A percentile compares a stretch with the other conserved stretches of the same genome.
Evolutionary conservation across 148 eudicot genomes (phyloP).

Genomic region (Agrostemma githago): DNA sequence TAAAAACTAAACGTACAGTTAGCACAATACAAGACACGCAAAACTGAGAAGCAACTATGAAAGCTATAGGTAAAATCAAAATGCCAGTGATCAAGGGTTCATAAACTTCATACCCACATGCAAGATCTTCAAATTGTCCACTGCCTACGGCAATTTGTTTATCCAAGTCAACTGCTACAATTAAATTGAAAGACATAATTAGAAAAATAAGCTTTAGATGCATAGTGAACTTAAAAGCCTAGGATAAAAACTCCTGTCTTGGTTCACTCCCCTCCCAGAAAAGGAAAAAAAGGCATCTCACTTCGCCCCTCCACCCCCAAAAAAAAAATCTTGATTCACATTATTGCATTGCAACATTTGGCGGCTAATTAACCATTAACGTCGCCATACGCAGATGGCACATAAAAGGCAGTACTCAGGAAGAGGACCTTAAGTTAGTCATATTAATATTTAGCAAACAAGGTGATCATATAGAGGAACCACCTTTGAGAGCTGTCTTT

Average conservation of each 20-base stretch:
- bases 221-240: not conserved
- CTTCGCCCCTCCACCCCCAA: too few species aligned
- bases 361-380: too few species aligned
- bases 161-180: conserved; percentile 39
- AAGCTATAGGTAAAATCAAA: not conserved
- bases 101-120: conserved; percentile 57
- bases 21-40: not conserved
- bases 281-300: too few species aligned
- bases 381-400: not conserved
- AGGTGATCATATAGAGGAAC: not conserved
- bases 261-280: too few species aligned
- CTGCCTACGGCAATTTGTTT: conserved; percentile 72
- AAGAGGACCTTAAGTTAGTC: not conserved
- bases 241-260: too few species aligned
- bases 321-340: too few species aligned
- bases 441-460: not conserved
- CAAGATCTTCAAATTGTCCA: conserved; percentile 67
- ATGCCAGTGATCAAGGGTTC: not conserved
- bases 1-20: not conserved
- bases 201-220: not conserved
- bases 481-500: conserved; percentile 83
- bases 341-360: too few species aligned
- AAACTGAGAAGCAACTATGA: not conserved
- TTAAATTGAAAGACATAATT: not conserved
- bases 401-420: not conserved